Base-by-base conservation (phyloP, 495 filamentous ascomycete species). In the Penicillium ucsense region DNA sequence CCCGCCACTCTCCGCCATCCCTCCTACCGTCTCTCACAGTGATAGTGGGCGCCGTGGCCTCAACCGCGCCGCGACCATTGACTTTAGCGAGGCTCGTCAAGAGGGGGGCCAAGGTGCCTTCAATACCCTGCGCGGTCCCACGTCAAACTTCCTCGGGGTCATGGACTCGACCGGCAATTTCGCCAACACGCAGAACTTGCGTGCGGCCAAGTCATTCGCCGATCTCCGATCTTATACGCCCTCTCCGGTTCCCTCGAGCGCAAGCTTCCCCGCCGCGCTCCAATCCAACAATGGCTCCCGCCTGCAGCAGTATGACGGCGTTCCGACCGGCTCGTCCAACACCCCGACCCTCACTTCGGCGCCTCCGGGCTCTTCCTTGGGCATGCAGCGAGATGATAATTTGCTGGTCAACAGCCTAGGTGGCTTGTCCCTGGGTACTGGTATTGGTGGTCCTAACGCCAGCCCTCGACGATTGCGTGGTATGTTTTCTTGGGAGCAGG, bases 21-120 rank as follows among this genome's bases (percentile, higher is more conserved):
- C 81, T 10, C 68, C 80, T 45, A 63, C 72, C 8, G 79, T 81
- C 34, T 85, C 85, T 41, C 77, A 79, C 11, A 74, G 78, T 46
- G 88, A 96, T 49, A 77, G 81, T 32, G 80, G 82, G 47, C 79
- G 89, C 46, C 86, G 90, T 32, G 84, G 80, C 9, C 72, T 98
- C 33, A 92, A 89, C 71, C 86, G 92, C 31, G 89, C 92, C 12
- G 94, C 92, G 32, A 98, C 92, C n/a, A 95, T 94, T 56, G 91
- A 97, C 67, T 98, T 98, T 68, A 89, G 86, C 55, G 92, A 96
- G 61, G 82, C 87, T 34, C 85, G 90, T 5, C 82, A 76, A 28
- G 79, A 78, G 39, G 82, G 49, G 27, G 59, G 83, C 20, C 73
- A 74, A 34, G 76, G 78, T 38, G 74, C 85, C 53, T 88, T 85